Base-by-base conservation (phyloP, 2,329 filamentous ascomycete genomes). In the Chaetomium sp. region DNA sequence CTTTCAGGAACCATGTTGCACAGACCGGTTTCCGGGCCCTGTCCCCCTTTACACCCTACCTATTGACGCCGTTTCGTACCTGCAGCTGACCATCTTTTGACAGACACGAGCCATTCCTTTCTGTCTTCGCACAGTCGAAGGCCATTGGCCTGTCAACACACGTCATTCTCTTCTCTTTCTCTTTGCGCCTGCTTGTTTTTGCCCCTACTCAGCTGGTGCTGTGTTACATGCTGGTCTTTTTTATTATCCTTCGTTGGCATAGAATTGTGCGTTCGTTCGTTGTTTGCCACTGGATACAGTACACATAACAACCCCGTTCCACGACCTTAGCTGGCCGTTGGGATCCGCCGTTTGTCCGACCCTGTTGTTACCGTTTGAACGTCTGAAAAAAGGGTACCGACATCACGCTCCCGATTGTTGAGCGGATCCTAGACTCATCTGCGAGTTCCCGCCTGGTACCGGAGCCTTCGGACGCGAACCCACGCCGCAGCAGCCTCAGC, bases 261-360 rank as follows among this genome's bases (percentile, higher is more conserved):
- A 65, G 62, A 65, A 55, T 61, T 62, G 53, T 64, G 66, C 57
- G 48, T 59, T 55, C 47, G 55, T 56, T 54, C 54, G 52, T 55
- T 55, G 54, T 58, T 62, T 59, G 56, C 65, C 64, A 56, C 53
- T 64, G 65, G 54, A 59, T 60, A 62, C 59, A 57, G 40, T 6
- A n/a, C 10, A 42, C 37, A 38, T 4, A 42, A 11, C 40, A 42
- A 6, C 33, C 51, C 54, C 57, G 62, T 65, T 65, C 55, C 62
- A 66, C 64, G 53, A 60, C 63, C 55, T 62, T 62, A 52, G 45
- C 45, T 61, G 61, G 56, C 44, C 60, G 49, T 62, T 58, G 59
- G 59, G 6, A 46, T 52, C 46, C 38, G 42, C 54, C 50, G 47
- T 59, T 62, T 61, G 58, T 59, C 59, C 56, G 46, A 57, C 56